Evolutionary conservation across 2,329 filamentous ascomycete genomes (phyloP), one percentile per base, ranked within the genome.

Genomic region (Myriosclerotinia scirpicola): DNA sequence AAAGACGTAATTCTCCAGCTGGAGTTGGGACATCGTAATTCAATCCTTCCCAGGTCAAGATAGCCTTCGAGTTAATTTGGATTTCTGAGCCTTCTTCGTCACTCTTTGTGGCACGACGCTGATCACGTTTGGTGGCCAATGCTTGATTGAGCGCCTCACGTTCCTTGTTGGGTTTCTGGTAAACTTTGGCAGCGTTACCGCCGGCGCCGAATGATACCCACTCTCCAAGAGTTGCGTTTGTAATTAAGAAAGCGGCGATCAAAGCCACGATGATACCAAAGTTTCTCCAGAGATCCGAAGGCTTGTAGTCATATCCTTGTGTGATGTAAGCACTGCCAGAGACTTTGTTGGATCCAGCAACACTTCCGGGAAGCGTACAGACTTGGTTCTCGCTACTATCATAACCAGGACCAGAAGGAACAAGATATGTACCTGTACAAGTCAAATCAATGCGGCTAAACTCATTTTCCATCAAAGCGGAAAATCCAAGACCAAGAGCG

Each of bases 41-140:
- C 68, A 97, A 86, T 70, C 90, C 83, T 76, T 94, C 90, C 90
- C 92, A 97, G 0, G 93, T 96, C 68, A 96, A 82, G n/a, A 92
- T 81, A 46, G 87, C 86, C 72, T 84, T 83, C 0, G 86, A 88
- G 3, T 81, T 79, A 67, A 88, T 86, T 50, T 77, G 84, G 44
- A 88, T 78, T n/a, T 85, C 81, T 2, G 72, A 72, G 3, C 50
- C 40, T 11, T 80, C 76, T 20, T 81, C 80, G 14, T 84, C 78
- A 2, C 76, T 76, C 68, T 77, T 81, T 6, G 65, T 42, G 79
- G 80, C 72, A 79, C 84, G 82, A 50, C 84, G 84, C 61, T 81
- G 81, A 5, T 87, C 82, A 22, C 83, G 83, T 78, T 89, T 90
- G 64, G 82, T 80, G 12, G 79, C 73, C 1, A 93, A 81, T 36